Percentiles rank a stretch among this genome's conserved stretches.
Evolutionary conservation across 768 basidiomycete genomes (phyloP).

Genomic region (Auricularia auricula-judae): DNA sequence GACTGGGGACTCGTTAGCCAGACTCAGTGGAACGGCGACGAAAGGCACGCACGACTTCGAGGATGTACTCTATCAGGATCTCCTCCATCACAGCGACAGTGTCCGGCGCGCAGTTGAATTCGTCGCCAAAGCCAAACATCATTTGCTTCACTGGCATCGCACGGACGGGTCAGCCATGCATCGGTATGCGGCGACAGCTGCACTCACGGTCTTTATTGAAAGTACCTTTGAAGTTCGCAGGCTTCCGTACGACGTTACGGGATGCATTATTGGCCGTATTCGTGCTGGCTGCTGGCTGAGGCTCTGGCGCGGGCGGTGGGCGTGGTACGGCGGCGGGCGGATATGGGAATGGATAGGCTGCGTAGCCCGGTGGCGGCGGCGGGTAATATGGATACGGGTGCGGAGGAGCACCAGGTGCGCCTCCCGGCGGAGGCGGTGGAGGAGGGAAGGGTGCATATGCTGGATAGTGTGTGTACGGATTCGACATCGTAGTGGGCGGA

Average conservation of each 20-base stretch:
- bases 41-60: constrained; percentile 61
- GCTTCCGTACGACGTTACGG: constrained; percentile 29
- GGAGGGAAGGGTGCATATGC: background rate
- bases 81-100: constrained; percentile 90
- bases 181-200: constrained; percentile 3
- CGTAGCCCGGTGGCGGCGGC: background rate
- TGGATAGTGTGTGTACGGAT: constrained; percentile 1
- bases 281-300: background rate
- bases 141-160: constrained; percentile 53
- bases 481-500: background rate
- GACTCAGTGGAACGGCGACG: too few relatives aligned
- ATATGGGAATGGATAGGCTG: background rate
- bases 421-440: background rate
- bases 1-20: constrained; percentile 35
- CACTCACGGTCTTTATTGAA: constrained; percentile 74
- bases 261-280: background rate
- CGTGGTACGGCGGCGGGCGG: background rate
- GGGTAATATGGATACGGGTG: background rate
- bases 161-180: background rate
- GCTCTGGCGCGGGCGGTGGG: background rate
- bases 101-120: constrained; percentile 77
- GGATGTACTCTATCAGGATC: constrained; percentile 82
- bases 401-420: background rate
- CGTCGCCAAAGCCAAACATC: constrained; percentile 94
- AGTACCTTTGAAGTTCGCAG: constrained; percentile 59